A percentile compares a stretch with the other conserved stretches of the same genome.
These are phyloP conservation scores for Spergularia azorica DNA, from an alignment of 179 eudicot genomes.

Conservation along the genomic window DNA sequence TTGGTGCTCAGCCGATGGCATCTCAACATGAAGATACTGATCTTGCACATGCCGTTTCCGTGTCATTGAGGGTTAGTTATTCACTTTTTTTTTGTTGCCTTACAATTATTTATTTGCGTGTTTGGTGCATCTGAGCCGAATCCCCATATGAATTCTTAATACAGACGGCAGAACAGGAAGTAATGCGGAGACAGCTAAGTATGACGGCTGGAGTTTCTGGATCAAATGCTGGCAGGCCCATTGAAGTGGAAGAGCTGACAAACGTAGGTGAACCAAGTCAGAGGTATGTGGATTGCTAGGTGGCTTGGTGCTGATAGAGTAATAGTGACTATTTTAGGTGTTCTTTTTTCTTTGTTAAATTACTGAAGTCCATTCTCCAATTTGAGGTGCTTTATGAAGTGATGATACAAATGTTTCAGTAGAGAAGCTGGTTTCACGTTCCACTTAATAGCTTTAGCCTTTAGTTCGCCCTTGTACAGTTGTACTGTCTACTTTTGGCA, in stretches of 20 bases:
- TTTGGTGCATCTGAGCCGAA: not conserved
- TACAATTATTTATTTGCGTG: conserved; percentile 1
- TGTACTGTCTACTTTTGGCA: not conserved
- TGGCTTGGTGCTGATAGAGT: not conserved
- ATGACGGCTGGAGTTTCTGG: conserved; percentile 45
- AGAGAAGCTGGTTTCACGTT: not conserved
- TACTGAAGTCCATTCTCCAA: not conserved
- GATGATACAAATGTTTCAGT: not conserved
- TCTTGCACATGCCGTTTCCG: conserved; percentile 64
- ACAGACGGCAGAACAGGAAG: conserved; percentile 82
- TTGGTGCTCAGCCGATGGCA: conserved; percentile 41
- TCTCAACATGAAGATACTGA: conserved; percentile 58
- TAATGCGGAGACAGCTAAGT: conserved; percentile 42
- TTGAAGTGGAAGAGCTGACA: conserved; percentile 43
- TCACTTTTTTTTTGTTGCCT: not conserved
- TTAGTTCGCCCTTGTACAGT: not conserved
- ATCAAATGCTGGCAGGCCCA: conserved; percentile 36
- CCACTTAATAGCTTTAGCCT: not conserved
- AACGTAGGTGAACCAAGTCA: conserved; percentile 38
- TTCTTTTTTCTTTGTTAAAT: not conserved
- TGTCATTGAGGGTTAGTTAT: conserved; percentile 75
- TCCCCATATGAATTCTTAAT: conserved; percentile 18
- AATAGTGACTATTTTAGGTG: no score
- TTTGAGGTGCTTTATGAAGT: not conserved
- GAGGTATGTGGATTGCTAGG: conserved; percentile 46